Evolutionary conservation across 148 eudicot genomes (phyloP).

Genomic region (Vaccinium myrtillus): DNA sequence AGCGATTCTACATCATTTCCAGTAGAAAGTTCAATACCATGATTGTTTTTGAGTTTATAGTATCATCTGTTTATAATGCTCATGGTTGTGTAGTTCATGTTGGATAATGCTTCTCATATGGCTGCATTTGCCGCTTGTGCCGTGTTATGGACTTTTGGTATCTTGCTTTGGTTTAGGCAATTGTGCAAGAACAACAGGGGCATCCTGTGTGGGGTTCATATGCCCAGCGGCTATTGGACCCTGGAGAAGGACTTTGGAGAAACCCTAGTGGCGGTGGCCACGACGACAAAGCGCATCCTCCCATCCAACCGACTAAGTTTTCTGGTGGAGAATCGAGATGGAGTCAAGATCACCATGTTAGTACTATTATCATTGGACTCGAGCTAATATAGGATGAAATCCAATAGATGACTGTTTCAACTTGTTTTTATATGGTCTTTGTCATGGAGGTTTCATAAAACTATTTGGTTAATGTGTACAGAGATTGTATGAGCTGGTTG

Average conservation of each 20-base stretch:
- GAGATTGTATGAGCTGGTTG: slow-evolving; percentile 91
- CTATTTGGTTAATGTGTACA: slow-evolving; percentile 31
- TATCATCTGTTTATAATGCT: background rate
- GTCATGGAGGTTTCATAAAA: background rate
- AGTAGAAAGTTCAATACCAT: background rate
- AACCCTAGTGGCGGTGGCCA: slow-evolving; percentile 85
- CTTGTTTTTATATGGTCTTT: background rate
- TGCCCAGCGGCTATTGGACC: slow-evolving; percentile 79
- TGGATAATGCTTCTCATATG: slow-evolving; percentile 1
- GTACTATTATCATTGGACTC: slow-evolving; percentile 23
- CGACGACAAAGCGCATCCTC: slow-evolving; percentile 99
- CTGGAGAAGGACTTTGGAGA: slow-evolving; percentile 83
- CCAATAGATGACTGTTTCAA: background rate
- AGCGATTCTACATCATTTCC: background rate
- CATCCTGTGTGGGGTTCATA: slow-evolving; percentile 92
- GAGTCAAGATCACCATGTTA: slow-evolving; percentile 91
- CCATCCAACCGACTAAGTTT: slow-evolving; percentile 97
- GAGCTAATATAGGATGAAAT: background rate
- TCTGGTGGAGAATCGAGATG: slow-evolving; percentile 86
- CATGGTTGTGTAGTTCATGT: background rate
- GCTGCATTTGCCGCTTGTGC: slow-evolving; percentile 11
- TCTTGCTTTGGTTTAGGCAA: slow-evolving; percentile 38
- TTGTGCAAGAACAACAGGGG: slow-evolving; percentile 87
- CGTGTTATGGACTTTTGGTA: background rate
- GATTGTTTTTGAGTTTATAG: background rate